A percentile compares a stretch with the other conserved stretches of the same genome.
These are phyloP conservation scores for Euphorbia tirucalli DNA, from an alignment of 345 rosid species.

Conservation along the genomic window DNA sequence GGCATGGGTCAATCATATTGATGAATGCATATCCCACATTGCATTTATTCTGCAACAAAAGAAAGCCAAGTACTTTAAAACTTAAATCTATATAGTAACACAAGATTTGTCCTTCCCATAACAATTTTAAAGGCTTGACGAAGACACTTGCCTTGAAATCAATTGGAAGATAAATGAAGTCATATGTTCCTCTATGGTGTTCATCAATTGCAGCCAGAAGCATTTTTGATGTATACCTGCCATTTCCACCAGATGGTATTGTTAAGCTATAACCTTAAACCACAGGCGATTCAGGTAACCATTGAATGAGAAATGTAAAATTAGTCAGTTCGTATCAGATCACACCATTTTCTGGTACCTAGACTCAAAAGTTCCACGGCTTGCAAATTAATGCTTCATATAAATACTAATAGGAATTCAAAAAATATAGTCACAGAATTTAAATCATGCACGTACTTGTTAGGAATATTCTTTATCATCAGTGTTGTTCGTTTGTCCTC, in stretches of 20 bases:
- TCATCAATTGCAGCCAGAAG: conserved; percentile 72
- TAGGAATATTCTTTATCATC: conserved; percentile 97
- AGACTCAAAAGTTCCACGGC: not conserved
- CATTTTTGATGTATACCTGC: conserved; percentile 77
- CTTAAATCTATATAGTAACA: not conserved
- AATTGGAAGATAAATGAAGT: conserved; percentile 68
- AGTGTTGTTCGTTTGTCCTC: conserved; percentile 86
- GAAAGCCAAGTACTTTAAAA: conserved; percentile 13
- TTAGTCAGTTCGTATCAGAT: not conserved
- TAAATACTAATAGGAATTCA: not conserved
- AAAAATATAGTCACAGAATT: not conserved
- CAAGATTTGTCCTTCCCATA: not conserved
- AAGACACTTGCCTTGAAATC: conserved; percentile 60
- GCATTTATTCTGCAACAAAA: conserved; percentile 56
- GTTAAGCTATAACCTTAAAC: not conserved
- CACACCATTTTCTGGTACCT: not conserved
- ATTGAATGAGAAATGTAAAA: not conserved
- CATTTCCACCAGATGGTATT: conserved; percentile 9
- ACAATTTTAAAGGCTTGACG: conserved; percentile 4
- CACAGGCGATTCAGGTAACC: not conserved
- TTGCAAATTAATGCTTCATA: not conserved
- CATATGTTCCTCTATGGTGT: conserved; percentile 56
- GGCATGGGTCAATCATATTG: conserved; percentile 57
- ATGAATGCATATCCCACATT: conserved; percentile 74
- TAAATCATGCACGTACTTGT: conserved; percentile 54